Percentiles rank a stretch among this genome's conserved stretches.
Conservation (phyloP, 2,329 filamentous ascomycete species). For the Paradendryphiella salina region DNA sequence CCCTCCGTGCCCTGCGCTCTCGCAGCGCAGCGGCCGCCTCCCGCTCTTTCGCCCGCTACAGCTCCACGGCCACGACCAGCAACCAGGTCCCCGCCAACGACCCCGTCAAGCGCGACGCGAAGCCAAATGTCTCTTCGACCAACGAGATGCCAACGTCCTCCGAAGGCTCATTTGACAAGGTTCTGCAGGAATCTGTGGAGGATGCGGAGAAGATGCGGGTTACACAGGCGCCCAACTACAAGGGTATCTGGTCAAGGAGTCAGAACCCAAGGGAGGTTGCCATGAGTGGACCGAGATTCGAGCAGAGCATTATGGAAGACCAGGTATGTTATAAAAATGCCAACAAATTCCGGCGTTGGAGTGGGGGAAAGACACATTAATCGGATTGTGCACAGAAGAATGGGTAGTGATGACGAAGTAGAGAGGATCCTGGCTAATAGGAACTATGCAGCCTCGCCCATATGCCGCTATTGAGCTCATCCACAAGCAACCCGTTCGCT, state of each 20-base stretch:
- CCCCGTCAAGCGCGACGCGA: slow-evolving; percentile 56
- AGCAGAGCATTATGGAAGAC: slow-evolving; percentile 90
- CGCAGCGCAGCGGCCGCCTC: slow-evolving; percentile 27
- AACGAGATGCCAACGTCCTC: slow-evolving; percentile 61
- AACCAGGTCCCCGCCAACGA: slow-evolving; percentile 73
- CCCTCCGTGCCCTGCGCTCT: slow-evolving; percentile 36
- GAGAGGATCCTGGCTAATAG: slow-evolving; percentile 25
- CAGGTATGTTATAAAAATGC: slow-evolving; percentile 66
- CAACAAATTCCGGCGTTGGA: background rate
- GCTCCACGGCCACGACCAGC: slow-evolving; percentile 26
- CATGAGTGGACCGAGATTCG: slow-evolving; percentile 93
- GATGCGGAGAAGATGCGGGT: slow-evolving; percentile 60
- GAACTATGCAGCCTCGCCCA: slow-evolving; percentile 71
- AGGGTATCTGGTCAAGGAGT: slow-evolving; percentile 78
- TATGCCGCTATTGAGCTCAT: slow-evolving; percentile 92
- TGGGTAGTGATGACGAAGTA: background rate
- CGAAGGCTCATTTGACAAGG: slow-evolving; percentile 55
- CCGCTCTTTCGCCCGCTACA: slow-evolving; percentile 31
- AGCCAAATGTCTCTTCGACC: slow-evolving; percentile 61
- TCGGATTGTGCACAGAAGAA: background rate
- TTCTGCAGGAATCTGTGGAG: slow-evolving; percentile 60
- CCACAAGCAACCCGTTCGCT: slow-evolving; percentile 91
- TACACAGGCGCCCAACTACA: slow-evolving; percentile 84
- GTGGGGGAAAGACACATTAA: background rate
- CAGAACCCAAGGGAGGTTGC: slow-evolving; percentile 79